These are phyloP conservation scores for Xylaria venustula DNA, from an alignment of 495 filamentous ascomycete genomes.

Conservation along the genomic window DNA sequence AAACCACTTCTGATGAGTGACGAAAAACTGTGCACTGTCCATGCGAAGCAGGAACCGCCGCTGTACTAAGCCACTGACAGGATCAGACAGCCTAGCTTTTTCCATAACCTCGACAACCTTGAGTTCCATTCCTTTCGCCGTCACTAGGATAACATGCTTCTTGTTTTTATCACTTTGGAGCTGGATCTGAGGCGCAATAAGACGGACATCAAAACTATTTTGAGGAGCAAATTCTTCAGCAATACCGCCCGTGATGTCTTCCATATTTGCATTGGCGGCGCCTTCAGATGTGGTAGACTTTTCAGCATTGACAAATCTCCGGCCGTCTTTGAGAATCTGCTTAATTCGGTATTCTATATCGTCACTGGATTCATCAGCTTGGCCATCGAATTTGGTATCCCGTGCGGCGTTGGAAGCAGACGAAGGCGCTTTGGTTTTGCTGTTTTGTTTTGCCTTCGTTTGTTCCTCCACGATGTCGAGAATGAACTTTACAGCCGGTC, in stretches of 20 bases:
- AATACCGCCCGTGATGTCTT: constrained; percentile 70
- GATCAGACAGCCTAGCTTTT: constrained; percentile 85
- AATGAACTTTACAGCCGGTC: constrained; percentile 95
- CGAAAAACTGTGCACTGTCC: constrained; percentile 97
- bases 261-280: constrained; percentile 41
- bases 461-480: constrained; percentile 96
- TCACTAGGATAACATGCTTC: constrained; percentile 88
- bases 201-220: constrained; percentile 88
- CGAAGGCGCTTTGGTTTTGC: constrained; percentile 32
- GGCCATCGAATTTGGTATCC: constrained; percentile 32
- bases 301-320: constrained; percentile 77
- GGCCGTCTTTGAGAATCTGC: constrained; percentile 79
- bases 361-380: constrained; percentile 42
- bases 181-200: constrained; percentile 96
- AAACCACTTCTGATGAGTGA: constrained; percentile 87
- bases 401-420: constrained; percentile 27
- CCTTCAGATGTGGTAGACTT: constrained; percentile 27
- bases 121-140: constrained; percentile 93
- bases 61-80: constrained; percentile 92
- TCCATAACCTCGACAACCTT: constrained; percentile 98
- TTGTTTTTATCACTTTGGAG: constrained; percentile 96
- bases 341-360: constrained; percentile 83
- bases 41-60: constrained; percentile 89
- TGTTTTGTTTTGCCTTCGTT: constrained; percentile 58
- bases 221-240: constrained; percentile 88